These are phyloP conservation scores for Coemansia sp. DNA, from an alignment of 192 early-diverging fungal species.

Conservation along the genomic window DNA sequence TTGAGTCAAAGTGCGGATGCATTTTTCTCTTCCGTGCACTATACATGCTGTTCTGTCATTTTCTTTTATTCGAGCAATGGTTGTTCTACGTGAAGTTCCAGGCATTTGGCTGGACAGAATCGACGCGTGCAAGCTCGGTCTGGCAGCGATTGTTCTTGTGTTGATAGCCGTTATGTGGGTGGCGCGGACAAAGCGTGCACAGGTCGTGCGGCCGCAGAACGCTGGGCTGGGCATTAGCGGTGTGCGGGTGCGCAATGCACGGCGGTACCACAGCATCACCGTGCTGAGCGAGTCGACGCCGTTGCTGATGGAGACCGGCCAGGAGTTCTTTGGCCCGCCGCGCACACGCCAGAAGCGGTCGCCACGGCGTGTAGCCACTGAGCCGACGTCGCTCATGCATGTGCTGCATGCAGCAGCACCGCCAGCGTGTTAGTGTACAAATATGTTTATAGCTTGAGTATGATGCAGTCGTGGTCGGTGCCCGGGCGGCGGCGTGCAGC, in stretches of 20 bases:
- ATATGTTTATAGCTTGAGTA: conserved; percentile 41
- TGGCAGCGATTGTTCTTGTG: too few relatives aligned
- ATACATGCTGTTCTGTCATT: background rate
- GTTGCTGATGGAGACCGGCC: conserved; percentile 43
- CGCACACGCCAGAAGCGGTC: background rate
- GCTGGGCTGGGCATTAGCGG: too few relatives aligned
- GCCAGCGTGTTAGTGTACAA: background rate
- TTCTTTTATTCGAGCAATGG: too few relatives aligned
- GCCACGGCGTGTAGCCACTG: background rate
- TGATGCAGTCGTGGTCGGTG: conserved; percentile 80
- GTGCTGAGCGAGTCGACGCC: conserved; percentile 37
- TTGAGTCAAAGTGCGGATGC: too few relatives aligned
- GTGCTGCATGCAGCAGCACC: too few relatives aligned
- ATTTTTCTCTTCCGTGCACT: conserved; percentile 6
- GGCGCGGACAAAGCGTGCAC: too few relatives aligned
- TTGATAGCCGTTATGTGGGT: too few relatives aligned
- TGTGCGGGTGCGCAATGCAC: background rate
- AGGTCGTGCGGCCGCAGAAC: too few relatives aligned
- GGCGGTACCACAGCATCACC: conserved; percentile 44
- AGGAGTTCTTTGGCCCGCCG: conserved; percentile 31
- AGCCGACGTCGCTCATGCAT: background rate
- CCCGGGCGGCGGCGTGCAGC: conserved; percentile 66
- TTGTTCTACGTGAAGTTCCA: too few relatives aligned
- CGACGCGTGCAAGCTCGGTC: too few relatives aligned
- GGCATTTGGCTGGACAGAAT: too few relatives aligned